Conservation (phyloP, 352 stramenopile species). For the Phytopythium cucurbitacearum region DNA sequence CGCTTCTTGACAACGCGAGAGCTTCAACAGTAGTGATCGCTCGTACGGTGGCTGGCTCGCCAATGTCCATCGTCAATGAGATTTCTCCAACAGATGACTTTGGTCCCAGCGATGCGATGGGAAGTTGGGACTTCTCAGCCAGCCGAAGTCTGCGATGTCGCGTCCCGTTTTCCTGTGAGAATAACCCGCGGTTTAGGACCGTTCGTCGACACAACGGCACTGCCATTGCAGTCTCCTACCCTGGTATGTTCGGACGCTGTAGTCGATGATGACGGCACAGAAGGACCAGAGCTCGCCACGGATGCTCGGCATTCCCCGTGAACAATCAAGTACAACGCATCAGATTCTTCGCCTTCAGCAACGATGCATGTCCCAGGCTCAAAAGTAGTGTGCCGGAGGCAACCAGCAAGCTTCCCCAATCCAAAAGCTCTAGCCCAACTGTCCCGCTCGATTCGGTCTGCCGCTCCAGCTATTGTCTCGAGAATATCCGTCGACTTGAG, state of each 20-base stretch:
- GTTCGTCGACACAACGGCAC: background rate
- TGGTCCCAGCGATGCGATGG: slow-evolving; percentile 30
- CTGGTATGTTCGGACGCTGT: background rate
- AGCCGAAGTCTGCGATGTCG: slow-evolving; percentile 25
- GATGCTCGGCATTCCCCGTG: slow-evolving; percentile 37
- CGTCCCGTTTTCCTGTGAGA: slow-evolving; percentile 7
- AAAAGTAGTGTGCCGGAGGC: slow-evolving; percentile 26
- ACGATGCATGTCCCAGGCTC: slow-evolving; percentile 24
- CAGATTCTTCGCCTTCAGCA: slow-evolving; percentile 21
- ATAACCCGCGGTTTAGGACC: background rate
- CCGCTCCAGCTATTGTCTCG: slow-evolving; percentile 22
- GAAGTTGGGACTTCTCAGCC: slow-evolving; percentile 15
- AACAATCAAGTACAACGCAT: slow-evolving; percentile 26
- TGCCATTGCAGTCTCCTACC: too few relatives aligned
- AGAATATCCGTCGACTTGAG: slow-evolving; percentile 27
- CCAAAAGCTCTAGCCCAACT: slow-evolving; percentile 29
- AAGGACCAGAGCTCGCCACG: slow-evolving; percentile 5
- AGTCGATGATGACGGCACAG: slow-evolving; percentile 1
- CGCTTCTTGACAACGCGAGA: slow-evolving; percentile 26
- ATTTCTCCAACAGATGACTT: slow-evolving; percentile 36
- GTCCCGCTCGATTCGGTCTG: slow-evolving; percentile 21
- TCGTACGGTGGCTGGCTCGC: slow-evolving; percentile 29
- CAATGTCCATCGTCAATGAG: slow-evolving; percentile 25
- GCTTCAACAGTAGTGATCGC: slow-evolving; percentile 29
- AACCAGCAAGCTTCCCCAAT: slow-evolving; percentile 27